Evolutionary conservation across 441 rosid genomes (phyloP).

Genomic region (Codiaeum variegatum): DNA sequence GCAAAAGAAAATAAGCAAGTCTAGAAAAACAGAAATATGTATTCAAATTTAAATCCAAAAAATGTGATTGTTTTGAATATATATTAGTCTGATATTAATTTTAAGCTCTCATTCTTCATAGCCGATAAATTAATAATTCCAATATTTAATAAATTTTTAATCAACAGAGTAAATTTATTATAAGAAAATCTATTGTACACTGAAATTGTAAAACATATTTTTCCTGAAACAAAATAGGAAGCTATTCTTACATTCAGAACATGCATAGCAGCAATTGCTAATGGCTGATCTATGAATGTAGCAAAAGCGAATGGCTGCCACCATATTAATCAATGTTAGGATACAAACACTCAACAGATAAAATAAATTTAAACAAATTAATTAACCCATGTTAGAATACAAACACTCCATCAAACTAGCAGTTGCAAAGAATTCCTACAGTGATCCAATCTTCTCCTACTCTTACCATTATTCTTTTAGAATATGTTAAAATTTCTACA

Average conservation of each 20-base stretch:
- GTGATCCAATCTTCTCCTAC: neutral
- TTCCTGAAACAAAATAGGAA: neutral
- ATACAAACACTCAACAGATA: neutral
- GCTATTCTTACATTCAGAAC: slow-evolving; percentile 51
- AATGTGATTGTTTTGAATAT: too few species aligned
- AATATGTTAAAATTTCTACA: too few species aligned
- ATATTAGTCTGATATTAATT: too few species aligned
- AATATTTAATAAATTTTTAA: too few species aligned
- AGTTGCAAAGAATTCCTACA: neutral
- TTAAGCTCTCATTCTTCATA: too few species aligned
- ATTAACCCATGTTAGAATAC: slow-evolving; percentile 8
- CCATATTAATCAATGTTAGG: slow-evolving; percentile 12
- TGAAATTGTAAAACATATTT: neutral
- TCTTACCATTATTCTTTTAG: neutral
- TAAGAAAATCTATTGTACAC: neutral
- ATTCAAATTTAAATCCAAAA: too few species aligned
- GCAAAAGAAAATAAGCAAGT: too few species aligned
- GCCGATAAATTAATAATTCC: too few species aligned
- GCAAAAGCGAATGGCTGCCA: slow-evolving; percentile 69
- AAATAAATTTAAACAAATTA: neutral
- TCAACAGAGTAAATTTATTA: too few species aligned
- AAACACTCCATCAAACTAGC: neutral
- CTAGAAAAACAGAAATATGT: too few species aligned
- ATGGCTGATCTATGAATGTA: slow-evolving; percentile 54
- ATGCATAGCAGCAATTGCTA: slow-evolving; percentile 57